Evolutionary conservation across 2,329 filamentous ascomycete genomes (phyloP).

Genomic region (Colletotrichum agaves): DNA sequence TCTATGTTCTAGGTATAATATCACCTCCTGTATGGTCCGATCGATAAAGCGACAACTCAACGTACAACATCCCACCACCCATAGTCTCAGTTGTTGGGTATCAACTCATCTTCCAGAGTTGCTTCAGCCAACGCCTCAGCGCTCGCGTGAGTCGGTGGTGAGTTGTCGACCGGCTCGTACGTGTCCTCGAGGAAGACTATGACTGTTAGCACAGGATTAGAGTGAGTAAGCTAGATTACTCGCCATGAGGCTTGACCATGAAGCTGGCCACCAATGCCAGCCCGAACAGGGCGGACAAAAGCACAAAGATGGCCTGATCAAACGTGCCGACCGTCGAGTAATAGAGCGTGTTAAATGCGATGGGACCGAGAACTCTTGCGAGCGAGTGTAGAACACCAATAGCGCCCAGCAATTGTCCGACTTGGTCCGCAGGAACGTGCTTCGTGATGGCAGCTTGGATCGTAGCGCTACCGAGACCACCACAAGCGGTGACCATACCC

Average conservation of each 20-base stretch:
- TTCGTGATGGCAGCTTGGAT: slow-evolving; percentile 88
- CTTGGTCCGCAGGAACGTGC: slow-evolving; percentile 83
- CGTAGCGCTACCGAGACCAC: slow-evolving; percentile 86
- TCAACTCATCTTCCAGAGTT: slow-evolving; percentile 20
- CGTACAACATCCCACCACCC: not conserved
- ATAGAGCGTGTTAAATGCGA: slow-evolving; percentile 88
- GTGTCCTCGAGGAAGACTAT: slow-evolving; percentile 35
- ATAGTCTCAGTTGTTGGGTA: slow-evolving; percentile 23
- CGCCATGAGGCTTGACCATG: slow-evolving; percentile 79
- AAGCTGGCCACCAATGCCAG: slow-evolving; percentile 74
- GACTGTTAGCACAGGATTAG: not conserved
- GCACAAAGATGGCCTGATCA: slow-evolving; percentile 85
- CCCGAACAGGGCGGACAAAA: slow-evolving; percentile 74
- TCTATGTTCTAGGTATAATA: slow-evolving; percentile 30
- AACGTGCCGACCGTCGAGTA: slow-evolving; percentile 81
- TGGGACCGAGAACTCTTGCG: slow-evolving; percentile 80
- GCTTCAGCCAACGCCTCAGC: slow-evolving; percentile 21
- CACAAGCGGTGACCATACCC: slow-evolving; percentile 79
- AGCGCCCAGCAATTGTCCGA: slow-evolving; percentile 90
- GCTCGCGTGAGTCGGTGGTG: not conserved
- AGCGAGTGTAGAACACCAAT: slow-evolving; percentile 87
- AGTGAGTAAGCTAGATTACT: slow-evolving; percentile 49
- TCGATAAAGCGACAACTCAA: not conserved
- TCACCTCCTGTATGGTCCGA: not conserved
- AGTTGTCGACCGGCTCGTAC: slow-evolving; percentile 13